Evolutionary conservation across 2,329 filamentous ascomycete genomes (phyloP), one percentile per base, ranked within the genome.

Genomic region (Colletotrichum chrysophilum): DNA sequence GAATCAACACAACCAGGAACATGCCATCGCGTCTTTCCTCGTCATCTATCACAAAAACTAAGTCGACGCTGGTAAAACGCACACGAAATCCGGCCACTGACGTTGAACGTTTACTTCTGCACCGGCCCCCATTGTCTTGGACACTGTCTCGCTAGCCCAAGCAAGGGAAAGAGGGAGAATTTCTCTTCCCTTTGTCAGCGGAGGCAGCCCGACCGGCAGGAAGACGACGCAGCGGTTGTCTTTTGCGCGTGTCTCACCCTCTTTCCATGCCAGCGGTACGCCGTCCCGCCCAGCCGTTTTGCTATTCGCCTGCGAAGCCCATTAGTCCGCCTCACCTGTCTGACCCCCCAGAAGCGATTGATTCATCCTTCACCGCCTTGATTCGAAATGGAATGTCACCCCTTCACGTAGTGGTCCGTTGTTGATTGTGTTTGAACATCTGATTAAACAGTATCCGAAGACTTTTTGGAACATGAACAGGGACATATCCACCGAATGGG

Each of bases 261-360:
- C 16, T 58, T 68, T 60, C 73, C 73, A 68, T 32, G 18, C 70
- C 24, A 64, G 73, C 73, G 69, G 73, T 75, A 67, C 70, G 52
- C 26, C 73, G 69, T 75, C 73, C 73, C 69, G 73, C 56, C 64
- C 26, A 72, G 70, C 69, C 73, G 62, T 73, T 65, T 26, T 48
- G 7, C 43, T 30, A 64, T 36, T 68, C 43, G 62, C 52, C 71
- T 60, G 18, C 4, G 16, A 16, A 55, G 32, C n/a, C 60, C 14
- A 48, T 38, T 36, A n/a, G 28, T 34, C 18, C 65, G 12, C 21
- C 65, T 43, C 28, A 55, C 30, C 43, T 70, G 58, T 64, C 66
- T 74, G 38, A 48, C 43, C n/a, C 18, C n/a, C 18, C 32, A n/a
- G 24, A 64, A 13, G 34, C 21, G 32, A 21, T 18, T 14, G 24